Evolutionary conservation across 352 stramenopile species (phyloP).

Genomic region (Globisporangium spinosum): DNA sequence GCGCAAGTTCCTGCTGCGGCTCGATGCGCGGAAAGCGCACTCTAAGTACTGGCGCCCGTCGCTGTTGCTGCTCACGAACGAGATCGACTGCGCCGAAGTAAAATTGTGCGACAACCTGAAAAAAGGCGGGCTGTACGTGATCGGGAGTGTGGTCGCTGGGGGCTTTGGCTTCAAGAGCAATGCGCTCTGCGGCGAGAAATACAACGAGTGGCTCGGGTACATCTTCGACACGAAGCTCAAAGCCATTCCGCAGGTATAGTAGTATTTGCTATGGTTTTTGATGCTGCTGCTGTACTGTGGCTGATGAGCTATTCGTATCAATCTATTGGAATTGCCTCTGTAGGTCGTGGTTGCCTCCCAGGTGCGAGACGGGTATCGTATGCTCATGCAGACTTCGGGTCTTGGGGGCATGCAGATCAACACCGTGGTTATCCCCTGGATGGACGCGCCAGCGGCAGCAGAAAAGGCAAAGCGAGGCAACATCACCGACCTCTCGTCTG

Average conservation of each 20-base stretch:
- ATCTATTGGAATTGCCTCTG: neutral
- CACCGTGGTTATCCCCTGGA: conserved; percentile 63
- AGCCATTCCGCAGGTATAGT: conserved; percentile 39
- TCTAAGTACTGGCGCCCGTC: conserved; percentile 79
- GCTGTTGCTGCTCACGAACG: conserved; percentile 57
- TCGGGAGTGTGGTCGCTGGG: conserved; percentile 50
- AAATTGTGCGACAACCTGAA: conserved; percentile 75
- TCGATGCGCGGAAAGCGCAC: conserved; percentile 62
- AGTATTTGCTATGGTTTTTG: neutral
- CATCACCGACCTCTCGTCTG: conserved; percentile 9
- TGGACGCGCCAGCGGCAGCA: conserved; percentile 8
- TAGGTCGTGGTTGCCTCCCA: conserved; percentile 50
- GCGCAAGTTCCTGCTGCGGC: conserved; percentile 70
- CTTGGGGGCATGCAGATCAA: conserved; percentile 80
- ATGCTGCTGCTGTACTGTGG: neutral
- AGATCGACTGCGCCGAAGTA: conserved; percentile 35
- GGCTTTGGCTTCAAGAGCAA: conserved; percentile 33
- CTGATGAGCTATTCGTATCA: conserved; percentile 4
- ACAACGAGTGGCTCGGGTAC: conserved; percentile 43
- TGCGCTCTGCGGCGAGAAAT: conserved; percentile 27
- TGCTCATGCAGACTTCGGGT: conserved; percentile 61
- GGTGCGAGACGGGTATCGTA: conserved; percentile 47
- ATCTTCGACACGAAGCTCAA: conserved; percentile 53
- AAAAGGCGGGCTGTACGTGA: conserved; percentile 76
- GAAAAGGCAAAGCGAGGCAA: conserved; percentile 7